Evolutionary conservation across 257 asterid species (phyloP), one percentile per base, ranked within the genome.

Genomic region (Verbena officinalis): DNA sequence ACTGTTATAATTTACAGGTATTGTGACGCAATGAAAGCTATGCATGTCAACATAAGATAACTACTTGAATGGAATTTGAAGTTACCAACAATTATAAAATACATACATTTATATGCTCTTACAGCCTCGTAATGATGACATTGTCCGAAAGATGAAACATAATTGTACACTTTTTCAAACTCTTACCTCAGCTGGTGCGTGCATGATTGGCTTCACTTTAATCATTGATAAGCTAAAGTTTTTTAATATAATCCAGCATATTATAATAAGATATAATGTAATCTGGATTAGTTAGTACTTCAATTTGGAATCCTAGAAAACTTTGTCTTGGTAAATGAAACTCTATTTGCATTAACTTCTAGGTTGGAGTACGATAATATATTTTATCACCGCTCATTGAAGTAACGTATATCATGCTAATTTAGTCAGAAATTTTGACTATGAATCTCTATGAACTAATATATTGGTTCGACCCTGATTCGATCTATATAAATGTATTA

Each of bases 11-110:
- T n/a, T n/a, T n/a, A n/a, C n/a, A n/a, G n/a, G n/a, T n/a, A n/a
- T n/a, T n/a, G n/a, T n/a, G n/a, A n/a, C n/a, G n/a, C n/a, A n/a
- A n/a, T n/a, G n/a, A n/a, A n/a, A n/a, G n/a, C n/a, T n/a, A n/a
- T n/a, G n/a, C n/a, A n/a, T n/a, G n/a, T n/a, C n/a, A 27, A 27
- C 33, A 27, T 27, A 27, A 2, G 33, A 2, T 5, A 27, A 66
- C 42, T 54, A 66, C 42, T 54, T 40, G 17, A 66, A 24, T 40
- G 23, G 50, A 20, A 30, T 53, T 65, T 65, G 71, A 34, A 65
- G 55, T 13, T 40, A 38, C 3, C 70, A 64, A 49, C 50, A 20
- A 50, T 0, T 16, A 48, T 39, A 53, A 22, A 15, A 10, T 23
- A 4, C 22, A 52, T 24, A 24, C 12, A 27, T 27, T 22, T 11